A percentile compares a stretch with the other conserved stretches of the same genome.
Evolutionary conservation across 306 rosid species (phyloP).

Genomic region (Chamaecrista fasciculata): DNA sequence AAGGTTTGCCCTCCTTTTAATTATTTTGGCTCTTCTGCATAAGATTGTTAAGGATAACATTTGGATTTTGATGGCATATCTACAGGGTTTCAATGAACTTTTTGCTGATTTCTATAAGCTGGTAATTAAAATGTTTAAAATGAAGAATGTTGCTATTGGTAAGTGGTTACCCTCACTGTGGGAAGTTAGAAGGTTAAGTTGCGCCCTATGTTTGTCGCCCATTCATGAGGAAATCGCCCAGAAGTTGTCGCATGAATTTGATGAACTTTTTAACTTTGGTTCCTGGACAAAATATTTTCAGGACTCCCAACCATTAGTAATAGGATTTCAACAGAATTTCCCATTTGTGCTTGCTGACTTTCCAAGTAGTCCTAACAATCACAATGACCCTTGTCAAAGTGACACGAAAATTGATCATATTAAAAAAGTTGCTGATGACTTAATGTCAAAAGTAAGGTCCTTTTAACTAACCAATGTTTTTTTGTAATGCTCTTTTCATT

Average conservation of each 20-base stretch:
- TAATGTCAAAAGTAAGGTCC: slow-evolving; percentile 64
- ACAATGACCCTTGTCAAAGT: slow-evolving; percentile 37
- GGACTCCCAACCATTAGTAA: slow-evolving; percentile 48
- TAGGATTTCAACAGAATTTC: slow-evolving; percentile 71
- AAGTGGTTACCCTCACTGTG: slow-evolving; percentile 63
- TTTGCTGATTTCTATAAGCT: slow-evolving; percentile 51
- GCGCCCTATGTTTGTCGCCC: slow-evolving; percentile 73
- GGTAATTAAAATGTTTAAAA: slow-evolving; percentile 60
- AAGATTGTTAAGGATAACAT: slow-evolving; percentile 17
- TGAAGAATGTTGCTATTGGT: slow-evolving; percentile 55
- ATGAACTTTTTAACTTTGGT: slow-evolving; percentile 46
- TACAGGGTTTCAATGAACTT: slow-evolving; percentile 75
- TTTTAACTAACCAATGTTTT: slow-evolving; percentile 29
- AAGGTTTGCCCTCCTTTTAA: slow-evolving; percentile 58
- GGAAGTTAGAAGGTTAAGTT: slow-evolving; percentile 72
- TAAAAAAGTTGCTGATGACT: slow-evolving; percentile 55
- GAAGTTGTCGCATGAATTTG: slow-evolving; percentile 48
- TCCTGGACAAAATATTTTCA: slow-evolving; percentile 62
- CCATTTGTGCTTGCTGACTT: slow-evolving; percentile 53
- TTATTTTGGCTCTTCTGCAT: slow-evolving; percentile 25
- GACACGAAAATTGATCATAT: slow-evolving; percentile 60
- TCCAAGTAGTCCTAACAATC: slow-evolving; percentile 33
- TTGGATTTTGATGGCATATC: slow-evolving; percentile 19
- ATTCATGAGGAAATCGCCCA: slow-evolving; percentile 57
- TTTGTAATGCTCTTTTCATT: slow-evolving; percentile 14